phyloP scores from a whole-genome alignment of 352 stramenopile genomes.

The Sclerospora graminicola region DNA sequence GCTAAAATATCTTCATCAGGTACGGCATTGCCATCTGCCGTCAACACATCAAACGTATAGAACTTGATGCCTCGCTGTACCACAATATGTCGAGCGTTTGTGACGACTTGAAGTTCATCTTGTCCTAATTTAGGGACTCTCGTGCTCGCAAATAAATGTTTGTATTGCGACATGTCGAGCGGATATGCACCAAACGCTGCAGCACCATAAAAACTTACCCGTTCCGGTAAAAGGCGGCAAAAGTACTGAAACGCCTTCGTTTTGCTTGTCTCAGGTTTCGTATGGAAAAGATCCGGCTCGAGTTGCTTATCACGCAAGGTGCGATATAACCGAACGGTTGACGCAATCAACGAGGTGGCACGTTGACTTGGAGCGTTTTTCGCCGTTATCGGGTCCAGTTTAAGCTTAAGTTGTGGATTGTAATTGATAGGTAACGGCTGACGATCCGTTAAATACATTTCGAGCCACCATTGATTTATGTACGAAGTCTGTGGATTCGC shows the following conservation, averaged over 20 bases:
- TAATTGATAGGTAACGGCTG: slow-evolving; percentile 85
- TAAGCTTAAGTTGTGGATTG: slow-evolving; percentile 87
- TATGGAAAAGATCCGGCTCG: slow-evolving; percentile 85
- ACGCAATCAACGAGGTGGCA: slow-evolving; percentile 80
- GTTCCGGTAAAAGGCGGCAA: slow-evolving; percentile 72
- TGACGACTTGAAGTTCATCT: slow-evolving; percentile 61
- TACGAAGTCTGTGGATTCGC: slow-evolving; percentile 84
- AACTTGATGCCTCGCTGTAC: slow-evolving; percentile 83
- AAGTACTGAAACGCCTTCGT: slow-evolving; percentile 75
- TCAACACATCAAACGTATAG: slow-evolving; percentile 82
- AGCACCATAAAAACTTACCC: slow-evolving; percentile 82
- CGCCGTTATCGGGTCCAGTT: slow-evolving; percentile 60
- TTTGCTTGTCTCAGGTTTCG: slow-evolving; percentile 73
- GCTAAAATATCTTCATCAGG: slow-evolving; percentile 73
- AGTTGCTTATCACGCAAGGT: slow-evolving; percentile 74
- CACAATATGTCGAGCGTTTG: slow-evolving; percentile 64
- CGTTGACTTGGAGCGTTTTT: slow-evolving; percentile 84
- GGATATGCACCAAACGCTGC: slow-evolving; percentile 79
- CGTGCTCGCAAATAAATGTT: slow-evolving; percentile 80
- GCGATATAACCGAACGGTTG: slow-evolving; percentile 68
- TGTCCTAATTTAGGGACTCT: slow-evolving; percentile 52
- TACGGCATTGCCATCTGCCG: slow-evolving; percentile 40
- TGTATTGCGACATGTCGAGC: slow-evolving; percentile 90
- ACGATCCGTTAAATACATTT: slow-evolving; percentile 87
- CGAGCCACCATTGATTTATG: slow-evolving; percentile 89